Conservation (phyloP, 345 rosid genomes). For the Eucalyptus shirleyi region DNA sequence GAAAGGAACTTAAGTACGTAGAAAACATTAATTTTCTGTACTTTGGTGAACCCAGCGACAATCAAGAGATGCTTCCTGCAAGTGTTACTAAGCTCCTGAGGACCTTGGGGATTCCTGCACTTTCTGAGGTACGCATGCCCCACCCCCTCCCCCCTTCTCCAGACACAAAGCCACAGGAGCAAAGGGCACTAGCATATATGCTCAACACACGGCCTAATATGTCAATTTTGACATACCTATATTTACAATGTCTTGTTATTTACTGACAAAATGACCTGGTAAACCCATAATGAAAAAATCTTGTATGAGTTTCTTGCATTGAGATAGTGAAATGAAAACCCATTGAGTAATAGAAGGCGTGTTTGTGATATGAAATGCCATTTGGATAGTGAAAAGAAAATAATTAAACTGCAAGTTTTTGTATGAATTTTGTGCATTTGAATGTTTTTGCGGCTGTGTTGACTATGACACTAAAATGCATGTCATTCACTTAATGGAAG, state of each 20-base stretch:
- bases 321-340: too few relatives aligned
- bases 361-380: too few relatives aligned
- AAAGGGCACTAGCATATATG: not conserved
- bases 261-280: not conserved
- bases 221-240: not conserved
- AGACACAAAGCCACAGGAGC: not conserved
- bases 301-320: not conserved
- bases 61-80: constrained; percentile 39
- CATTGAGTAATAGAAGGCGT: too few relatives aligned
- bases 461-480: not conserved
- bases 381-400: not conserved
- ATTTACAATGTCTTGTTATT: not conserved
- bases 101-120: constrained; percentile 65
- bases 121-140: constrained; percentile 50
- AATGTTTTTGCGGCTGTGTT: not conserved
- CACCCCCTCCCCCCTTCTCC: not conserved
- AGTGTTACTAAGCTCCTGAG: constrained; percentile 40
- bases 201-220: not conserved
- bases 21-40: constrained; percentile 45
- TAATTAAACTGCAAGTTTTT: not conserved
- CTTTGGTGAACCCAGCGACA: constrained; percentile 44
- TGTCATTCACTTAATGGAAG: not conserved
- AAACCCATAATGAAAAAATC: not conserved
- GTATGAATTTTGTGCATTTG: not conserved
- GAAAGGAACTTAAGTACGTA: constrained; percentile 43